Evolutionary conservation across 768 basidiomycete species (phyloP), one percentile per base, ranked within the genome.

Genomic region (Russula abietina): DNA sequence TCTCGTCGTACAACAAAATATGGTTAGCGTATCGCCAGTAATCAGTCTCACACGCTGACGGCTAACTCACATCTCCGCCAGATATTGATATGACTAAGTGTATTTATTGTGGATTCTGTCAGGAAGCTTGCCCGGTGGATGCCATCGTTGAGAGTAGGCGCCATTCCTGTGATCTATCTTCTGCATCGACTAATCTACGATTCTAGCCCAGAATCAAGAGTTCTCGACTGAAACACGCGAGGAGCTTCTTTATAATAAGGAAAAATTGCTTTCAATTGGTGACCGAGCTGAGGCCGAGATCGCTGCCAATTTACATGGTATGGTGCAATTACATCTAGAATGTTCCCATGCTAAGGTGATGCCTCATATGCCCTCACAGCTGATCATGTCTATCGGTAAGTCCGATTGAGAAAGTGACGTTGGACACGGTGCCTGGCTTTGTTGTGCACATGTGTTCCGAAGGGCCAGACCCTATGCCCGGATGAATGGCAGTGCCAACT

Each of bases 1-100:
- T 95, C 93, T 58, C 84, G 97, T 72, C 84, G 93, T 77, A 99
- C 97, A 61, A 98, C 97, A 33, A 91, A 93, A 86, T 99, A 98
- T 70, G 97, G 93, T 89, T 59, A 57, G 83, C 72, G 51, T 32
- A 54, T 36, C 28, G 7, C 24, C 17, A 4, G 22, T 30, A 24
- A 24, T 48, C 2, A 41, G 33, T 17, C 19, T 26, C 16, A 11
- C 51, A 24, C 33, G 12, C 46, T 55, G 17, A 49, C 8, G 26
- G 38, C 12, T 17, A 30, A 24, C 26, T 55, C 24, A 38, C 24
- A 28, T 58, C 43, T 43, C 52, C 56, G 57, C 32, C 67, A 95
- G 93, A 98, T 77, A 94, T 98, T 70, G 97, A 99, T 75, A 99
- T 99, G 97, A 99, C 97, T 63, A 98, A 95, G 81, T 98, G 97